Conservation (phyloP, 73 alveolate genomes). For the Paramecium sonneborni region DNA sequence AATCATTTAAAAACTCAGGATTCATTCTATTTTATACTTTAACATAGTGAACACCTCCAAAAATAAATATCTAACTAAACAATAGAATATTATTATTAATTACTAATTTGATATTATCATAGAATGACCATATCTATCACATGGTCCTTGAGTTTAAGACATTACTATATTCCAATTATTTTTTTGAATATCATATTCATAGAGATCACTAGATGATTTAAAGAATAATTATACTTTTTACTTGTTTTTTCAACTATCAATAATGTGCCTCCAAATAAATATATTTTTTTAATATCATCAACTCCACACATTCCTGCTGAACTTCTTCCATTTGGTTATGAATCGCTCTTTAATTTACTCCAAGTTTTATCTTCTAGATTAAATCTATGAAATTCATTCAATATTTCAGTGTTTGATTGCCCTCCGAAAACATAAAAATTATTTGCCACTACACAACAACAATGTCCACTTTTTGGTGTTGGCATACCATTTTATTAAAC, state of each 20-base stretch:
- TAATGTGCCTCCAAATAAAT: conserved; percentile 64
- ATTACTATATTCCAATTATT: conserved; percentile 46
- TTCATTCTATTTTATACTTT: conserved; percentile 42
- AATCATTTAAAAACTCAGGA: conserved; percentile 59
- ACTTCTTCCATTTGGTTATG: conserved; percentile 11
- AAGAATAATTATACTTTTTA: not conserved
- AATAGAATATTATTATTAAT: not conserved
- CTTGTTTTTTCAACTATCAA: conserved; percentile 35
- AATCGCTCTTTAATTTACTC: not conserved
- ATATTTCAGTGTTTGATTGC: not conserved
- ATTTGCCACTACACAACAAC: conserved; percentile 35
- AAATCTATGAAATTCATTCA: conserved; percentile 45
- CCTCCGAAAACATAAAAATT: conserved; percentile 63
- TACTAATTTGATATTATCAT: conserved; percentile 6
- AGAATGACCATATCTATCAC: conserved; percentile 64
- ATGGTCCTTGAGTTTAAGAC: conserved; percentile 17
- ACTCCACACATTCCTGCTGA: conserved; percentile 58
- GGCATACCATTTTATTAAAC: conserved; percentile 40
- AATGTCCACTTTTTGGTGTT: conserved; percentile 63
- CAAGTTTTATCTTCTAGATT: conserved; percentile 47
- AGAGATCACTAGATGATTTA: conserved; percentile 28
- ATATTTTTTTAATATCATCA: not conserved
- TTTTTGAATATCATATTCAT: conserved; percentile 31
- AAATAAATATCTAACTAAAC: conserved; percentile 30
- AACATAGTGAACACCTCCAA: conserved; percentile 58